These are phyloP conservation scores for Neofusicoccum cordaticola DNA, from an alignment of 2,329 filamentous ascomycete species.

Conservation along the genomic window DNA sequence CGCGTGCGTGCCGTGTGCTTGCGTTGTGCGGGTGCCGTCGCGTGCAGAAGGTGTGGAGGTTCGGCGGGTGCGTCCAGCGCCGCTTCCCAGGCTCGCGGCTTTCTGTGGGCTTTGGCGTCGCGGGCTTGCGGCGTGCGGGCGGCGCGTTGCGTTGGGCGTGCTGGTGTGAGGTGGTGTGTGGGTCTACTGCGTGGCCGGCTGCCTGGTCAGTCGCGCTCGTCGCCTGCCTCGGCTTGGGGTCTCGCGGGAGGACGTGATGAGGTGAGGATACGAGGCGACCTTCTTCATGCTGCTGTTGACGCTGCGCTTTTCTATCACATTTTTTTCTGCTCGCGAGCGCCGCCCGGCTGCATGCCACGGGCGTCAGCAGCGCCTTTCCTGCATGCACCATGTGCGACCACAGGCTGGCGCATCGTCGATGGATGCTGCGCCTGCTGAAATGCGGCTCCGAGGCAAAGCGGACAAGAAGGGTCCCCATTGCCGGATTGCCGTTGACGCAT, in stretches of 20 bases:
- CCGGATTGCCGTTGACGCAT: not conserved
- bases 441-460: not conserved
- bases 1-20: not conserved
- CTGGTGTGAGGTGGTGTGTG: not conserved
- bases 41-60: not conserved
- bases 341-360: no score
- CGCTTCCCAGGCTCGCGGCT: no score
- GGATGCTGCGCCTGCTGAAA: not conserved
- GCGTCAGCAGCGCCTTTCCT: not conserved
- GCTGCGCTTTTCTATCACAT: conserved; percentile 1
- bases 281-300: not conserved
- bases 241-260: not conserved
- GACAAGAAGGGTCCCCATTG: not conserved
- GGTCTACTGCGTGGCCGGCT: not conserved
- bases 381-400: not conserved
- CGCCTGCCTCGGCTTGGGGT: not conserved
- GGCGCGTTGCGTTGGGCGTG: no score
- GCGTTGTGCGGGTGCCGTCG: not conserved
- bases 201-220: not conserved
- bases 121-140: no score
- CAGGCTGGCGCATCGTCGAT: not conserved
- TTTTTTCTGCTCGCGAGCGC: not conserved
- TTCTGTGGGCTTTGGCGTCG: no score
- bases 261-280: not conserved
- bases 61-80: not conserved